These are phyloP conservation scores for Vaccinium darrowii DNA, from an alignment of 148 eudicot genomes.

Conservation along the genomic window DNA sequence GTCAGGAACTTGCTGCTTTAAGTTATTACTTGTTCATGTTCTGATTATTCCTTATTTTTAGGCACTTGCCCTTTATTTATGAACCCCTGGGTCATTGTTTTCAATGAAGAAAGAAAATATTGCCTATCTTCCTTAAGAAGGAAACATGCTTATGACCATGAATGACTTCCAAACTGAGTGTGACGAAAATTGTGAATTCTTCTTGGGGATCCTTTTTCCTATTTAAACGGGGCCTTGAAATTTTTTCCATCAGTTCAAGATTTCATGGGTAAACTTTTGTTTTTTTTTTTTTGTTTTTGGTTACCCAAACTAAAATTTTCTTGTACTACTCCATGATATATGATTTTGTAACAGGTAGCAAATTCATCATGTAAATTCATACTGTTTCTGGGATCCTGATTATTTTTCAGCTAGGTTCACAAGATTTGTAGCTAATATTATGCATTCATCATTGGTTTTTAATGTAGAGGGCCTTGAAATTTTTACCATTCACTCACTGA, in stretches of 20 bases:
- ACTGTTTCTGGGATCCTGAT: no score
- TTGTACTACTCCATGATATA: background rate
- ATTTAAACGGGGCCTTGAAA: background rate
- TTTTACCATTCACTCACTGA: no score
- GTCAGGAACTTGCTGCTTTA: background rate
- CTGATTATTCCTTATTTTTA: conserved; percentile 9
- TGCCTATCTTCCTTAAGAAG: background rate
- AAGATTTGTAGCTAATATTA: no score
- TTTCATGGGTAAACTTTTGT: background rate
- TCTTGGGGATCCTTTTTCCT: background rate
- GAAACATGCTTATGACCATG: background rate
- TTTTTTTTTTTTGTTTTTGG: background rate
- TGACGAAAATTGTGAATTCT: background rate
- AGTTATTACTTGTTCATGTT: background rate
- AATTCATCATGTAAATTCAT: background rate
- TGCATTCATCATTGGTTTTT: no score
- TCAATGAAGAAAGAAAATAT: background rate
- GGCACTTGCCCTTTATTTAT: background rate
- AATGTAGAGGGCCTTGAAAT: no score
- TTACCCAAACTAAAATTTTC: background rate
- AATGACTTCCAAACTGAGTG: background rate
- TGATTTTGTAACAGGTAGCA: background rate
- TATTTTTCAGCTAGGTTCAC: no score
- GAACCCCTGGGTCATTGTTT: background rate
- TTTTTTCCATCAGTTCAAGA: background rate